phyloP scores from a whole-genome alignment of 192 early-diverging fungal species.

The Umbelopsis vinacea region DNA sequence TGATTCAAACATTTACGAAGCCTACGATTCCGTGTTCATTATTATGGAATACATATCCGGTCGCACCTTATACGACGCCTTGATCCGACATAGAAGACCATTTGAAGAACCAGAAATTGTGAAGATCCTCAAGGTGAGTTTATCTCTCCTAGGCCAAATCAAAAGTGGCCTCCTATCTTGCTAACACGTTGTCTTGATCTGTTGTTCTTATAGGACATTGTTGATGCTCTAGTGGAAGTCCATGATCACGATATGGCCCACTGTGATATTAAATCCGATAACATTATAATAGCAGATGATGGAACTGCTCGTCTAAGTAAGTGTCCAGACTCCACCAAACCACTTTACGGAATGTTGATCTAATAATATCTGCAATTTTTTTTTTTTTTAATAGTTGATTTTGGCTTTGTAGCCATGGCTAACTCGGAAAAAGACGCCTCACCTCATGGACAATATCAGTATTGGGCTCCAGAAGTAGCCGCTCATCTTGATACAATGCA shows the following conservation, averaged over 20 bases:
- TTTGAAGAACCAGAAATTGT: constrained; percentile 2
- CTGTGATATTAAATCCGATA: constrained; percentile 21
- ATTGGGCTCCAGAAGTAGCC: constrained; percentile 9
- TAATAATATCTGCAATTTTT: constrained; percentile 3
- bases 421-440: neutral
- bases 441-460: constrained; percentile 16
- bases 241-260: constrained; percentile 16
- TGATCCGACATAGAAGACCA: constrained; percentile 8
- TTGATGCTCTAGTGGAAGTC: neutral
- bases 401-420: constrained; percentile 14
- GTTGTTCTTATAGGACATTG: neutral
- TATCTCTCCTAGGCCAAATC: neutral
- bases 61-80: constrained; percentile 2
- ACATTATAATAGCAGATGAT: constrained; percentile 6
- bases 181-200: too few species aligned
- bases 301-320: constrained; percentile 12
- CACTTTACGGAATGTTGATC: constrained; percentile 1
- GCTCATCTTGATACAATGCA: constrained; percentile 14
- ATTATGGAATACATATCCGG: constrained; percentile 12
- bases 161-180: neutral
- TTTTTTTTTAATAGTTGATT: neutral
- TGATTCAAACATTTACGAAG: constrained; percentile 14
- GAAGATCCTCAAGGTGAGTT: constrained; percentile 10
- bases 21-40: constrained; percentile 9
- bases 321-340: neutral